Base-by-base conservation (phyloP, 1,139 yeast genomes). In the Casaregolazyma lundiana region DNA sequence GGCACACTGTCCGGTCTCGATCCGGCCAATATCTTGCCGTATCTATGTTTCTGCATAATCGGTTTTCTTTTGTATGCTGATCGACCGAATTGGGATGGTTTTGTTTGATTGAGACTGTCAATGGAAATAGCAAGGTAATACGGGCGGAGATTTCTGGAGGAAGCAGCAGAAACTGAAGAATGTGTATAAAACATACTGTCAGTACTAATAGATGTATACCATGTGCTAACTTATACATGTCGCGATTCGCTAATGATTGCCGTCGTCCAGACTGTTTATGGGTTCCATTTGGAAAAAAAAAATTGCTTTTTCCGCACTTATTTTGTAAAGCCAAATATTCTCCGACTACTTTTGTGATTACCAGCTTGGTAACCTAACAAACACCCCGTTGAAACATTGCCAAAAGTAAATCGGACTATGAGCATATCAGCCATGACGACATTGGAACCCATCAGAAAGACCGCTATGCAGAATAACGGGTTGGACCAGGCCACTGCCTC, bases 381-480 rank as follows among this genome's bases (percentile, higher is more conserved):
- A 26, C 32, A 9, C 32, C 32, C 15, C 15, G 32, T 2, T 26
- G 6, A 26, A 24, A 24, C 8, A 4, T 24, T 24, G n/a, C 29
- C 32, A 5, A 21, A 5, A 21, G 8, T 6, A 8, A 6, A 21
- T 21, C 32, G 32, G 32, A 26, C 32, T 26, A 26, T 26, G 32
- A 26, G 32, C 32, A 26, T 26, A 26, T 26, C 32, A 26, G 32
- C 32, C 13, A 26, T 26, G 32, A 26, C 32, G 32, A 26, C 32
- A 9, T 26, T 26, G 32, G 32, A 26, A 26, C 32, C 32, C 3
- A 2, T 26, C 11, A 13, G 32, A 26, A 26, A 26, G 13, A 26
- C 7, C 4, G 32, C 11, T 15, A 26, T 26, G 32, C 32, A 26
- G 11, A 26, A 26, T 11, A 26, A 26, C 32, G 32, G 11, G 15